Percentiles rank a stretch among this genome's conserved stretches.
These are phyloP conservation scores for Beauveria australis DNA, from an alignment of 2,329 filamentous ascomycete species.

Conservation along the genomic window DNA sequence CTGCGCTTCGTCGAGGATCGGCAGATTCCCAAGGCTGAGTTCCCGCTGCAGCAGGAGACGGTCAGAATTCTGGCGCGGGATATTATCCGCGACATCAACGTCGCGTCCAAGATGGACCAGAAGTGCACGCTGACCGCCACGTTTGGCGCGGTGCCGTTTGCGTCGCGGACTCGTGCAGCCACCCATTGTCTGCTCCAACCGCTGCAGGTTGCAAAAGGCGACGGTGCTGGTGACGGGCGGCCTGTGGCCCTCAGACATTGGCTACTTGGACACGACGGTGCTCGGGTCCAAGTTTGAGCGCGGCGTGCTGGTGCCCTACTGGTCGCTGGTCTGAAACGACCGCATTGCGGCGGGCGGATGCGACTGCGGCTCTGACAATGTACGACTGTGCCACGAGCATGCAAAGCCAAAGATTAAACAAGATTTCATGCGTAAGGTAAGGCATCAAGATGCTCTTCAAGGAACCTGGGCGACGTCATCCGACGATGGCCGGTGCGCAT, in stretches of 20 bases:
- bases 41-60: too few species aligned
- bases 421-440: slow-evolving; percentile 1
- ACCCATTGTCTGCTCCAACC: background rate
- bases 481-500: slow-evolving; percentile 2
- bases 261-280: too few species aligned
- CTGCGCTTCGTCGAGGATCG: too few species aligned
- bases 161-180: background rate
- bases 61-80: too few species aligned
- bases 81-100: too few species aligned
- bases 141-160: too few species aligned
- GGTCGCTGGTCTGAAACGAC: slow-evolving; percentile 2
- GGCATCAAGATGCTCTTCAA: slow-evolving; percentile 5
- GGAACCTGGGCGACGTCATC: background rate
- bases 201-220: background rate
- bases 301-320: background rate
- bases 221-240: background rate
- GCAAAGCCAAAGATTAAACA: background rate
- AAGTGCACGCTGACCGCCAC: too few species aligned
- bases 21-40: too few species aligned
- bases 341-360: background rate
- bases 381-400: background rate
- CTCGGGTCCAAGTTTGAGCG: background rate
- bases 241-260: too few species aligned
- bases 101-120: too few species aligned
- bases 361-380: background rate